Evolutionary conservation across 2,329 filamentous ascomycete genomes (phyloP), one percentile per base, ranked within the genome.

Genomic region (Phaeosphaeriaceae sp.): DNA sequence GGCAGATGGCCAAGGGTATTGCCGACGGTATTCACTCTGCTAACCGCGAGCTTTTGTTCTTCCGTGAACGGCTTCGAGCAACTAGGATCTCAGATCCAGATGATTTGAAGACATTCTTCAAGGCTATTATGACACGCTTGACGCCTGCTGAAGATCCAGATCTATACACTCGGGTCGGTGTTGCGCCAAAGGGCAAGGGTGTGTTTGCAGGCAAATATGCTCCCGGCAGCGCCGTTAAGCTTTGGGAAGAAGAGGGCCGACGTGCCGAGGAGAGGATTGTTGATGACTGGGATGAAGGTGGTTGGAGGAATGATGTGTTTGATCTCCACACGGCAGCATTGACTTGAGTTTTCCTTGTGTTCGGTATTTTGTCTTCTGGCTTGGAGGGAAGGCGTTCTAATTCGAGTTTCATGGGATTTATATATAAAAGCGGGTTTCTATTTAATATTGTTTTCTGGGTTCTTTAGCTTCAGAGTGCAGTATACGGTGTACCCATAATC

Each of bases 251-350:
- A 57, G 88, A 96, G 74, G 91, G 85, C 0, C 75, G 78, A 17
- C 79, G 81, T 53, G 91, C 90, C 0, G 81, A 80, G 16, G 89
- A 95, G 72, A 81, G 85, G 33, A 84, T 96, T 26, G 23, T 26
- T 30, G 85, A 92, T 57, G 88, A 93, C 57, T 86, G 86, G 66
- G 83, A 86, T 46, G 78, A 78, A 38, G 85, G 82, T 13, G 89
- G 88, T 0, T 96, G 92, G 92, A 83, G 88, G 60, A 96, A 96
- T 71, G 86, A 85, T 37, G 87, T 96, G n/a, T 96, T 96, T 54
- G 80, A 86, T 60, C 67, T 81, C 30, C 74, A 77, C 47, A 68
- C 74, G 11, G 9, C 16, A 4, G 66, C 68, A 66, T 65, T 65
- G 40, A 50, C 64, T 36, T 63, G 46, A 54, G n/a, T 48, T 39